Evolutionary conservation across 768 basidiomycete genomes (phyloP).

Genomic region (Pholiota conissans): DNA sequence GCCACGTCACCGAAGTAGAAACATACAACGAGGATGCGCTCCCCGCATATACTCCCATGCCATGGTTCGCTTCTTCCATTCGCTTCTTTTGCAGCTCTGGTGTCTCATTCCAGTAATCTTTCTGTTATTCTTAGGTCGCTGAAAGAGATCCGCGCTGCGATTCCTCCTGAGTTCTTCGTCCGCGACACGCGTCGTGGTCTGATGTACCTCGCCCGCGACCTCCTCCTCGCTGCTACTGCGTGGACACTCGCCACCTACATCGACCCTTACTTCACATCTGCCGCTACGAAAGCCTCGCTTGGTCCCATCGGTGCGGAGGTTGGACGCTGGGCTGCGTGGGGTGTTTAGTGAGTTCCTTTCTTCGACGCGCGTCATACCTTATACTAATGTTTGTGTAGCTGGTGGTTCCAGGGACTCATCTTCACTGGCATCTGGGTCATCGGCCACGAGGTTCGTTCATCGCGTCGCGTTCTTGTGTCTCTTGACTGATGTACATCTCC

Average conservation of each 20-base stretch:
- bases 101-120: too few relatives aligned
- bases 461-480: neutral
- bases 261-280: conserved; percentile 39
- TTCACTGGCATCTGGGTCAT: conserved; percentile 62
- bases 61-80: conserved; percentile 33
- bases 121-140: conserved; percentile 36
- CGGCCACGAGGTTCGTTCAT: conserved; percentile 48
- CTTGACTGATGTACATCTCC: neutral
- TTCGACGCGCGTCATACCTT: neutral
- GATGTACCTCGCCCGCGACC: conserved; percentile 43
- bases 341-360: conserved; percentile 39
- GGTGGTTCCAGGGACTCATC: conserved; percentile 63
- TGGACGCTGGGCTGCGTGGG: conserved; percentile 44
- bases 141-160: conserved; percentile 49
- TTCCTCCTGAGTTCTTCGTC: conserved; percentile 45
- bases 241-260: conserved; percentile 45
- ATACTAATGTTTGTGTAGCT: conserved; percentile 28
- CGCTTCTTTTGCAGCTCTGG: too few relatives aligned
- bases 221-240: conserved; percentile 39
- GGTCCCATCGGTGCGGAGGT: conserved; percentile 36
- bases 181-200: conserved; percentile 41
- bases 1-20: conserved; percentile 14
- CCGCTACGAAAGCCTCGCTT: conserved; percentile 20
- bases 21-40: conserved; percentile 40
- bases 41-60: conserved; percentile 47